Evolutionary conservation across 176 grass and related monocot genomes (phyloP).

Genomic region (Melocanna baccifera): DNA sequence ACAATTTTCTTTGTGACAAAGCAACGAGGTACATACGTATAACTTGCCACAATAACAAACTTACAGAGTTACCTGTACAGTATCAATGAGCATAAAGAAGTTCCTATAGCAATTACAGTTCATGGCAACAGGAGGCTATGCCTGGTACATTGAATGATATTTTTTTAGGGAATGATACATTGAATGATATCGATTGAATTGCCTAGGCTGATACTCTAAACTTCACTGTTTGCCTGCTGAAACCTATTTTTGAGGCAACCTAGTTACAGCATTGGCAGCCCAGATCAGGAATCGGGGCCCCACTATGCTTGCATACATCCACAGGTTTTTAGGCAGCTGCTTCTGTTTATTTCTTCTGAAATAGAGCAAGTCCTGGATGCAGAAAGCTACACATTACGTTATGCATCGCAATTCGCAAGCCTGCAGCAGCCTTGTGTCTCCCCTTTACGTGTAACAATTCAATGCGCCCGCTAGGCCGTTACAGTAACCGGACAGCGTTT

Average conservation of each 20-base stretch:
- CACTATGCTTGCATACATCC: background rate
- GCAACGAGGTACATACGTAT: background rate
- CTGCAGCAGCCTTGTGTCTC: background rate
- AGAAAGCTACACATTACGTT: too few species aligned
- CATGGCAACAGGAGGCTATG: background rate
- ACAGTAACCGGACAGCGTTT: background rate
- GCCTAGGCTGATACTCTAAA: constrained; percentile 23
- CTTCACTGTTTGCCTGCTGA: constrained; percentile 27
- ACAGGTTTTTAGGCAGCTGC: background rate
- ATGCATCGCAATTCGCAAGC: background rate
- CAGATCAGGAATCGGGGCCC: background rate
- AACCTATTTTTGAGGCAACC: background rate
- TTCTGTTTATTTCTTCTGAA: background rate
- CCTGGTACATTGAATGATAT: background rate
- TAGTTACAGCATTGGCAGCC: background rate
- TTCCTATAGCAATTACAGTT: background rate
- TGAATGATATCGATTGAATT: background rate
- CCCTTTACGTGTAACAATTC: background rate
- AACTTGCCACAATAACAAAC: background rate
- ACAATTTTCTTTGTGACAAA: background rate
- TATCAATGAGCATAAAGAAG: background rate
- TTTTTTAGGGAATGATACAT: background rate
- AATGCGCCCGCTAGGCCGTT: background rate
- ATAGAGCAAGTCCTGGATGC: background rate
- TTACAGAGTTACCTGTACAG: background rate